Conservation (phyloP, 345 rosid species). For the Corchorus olitorius region DNA sequence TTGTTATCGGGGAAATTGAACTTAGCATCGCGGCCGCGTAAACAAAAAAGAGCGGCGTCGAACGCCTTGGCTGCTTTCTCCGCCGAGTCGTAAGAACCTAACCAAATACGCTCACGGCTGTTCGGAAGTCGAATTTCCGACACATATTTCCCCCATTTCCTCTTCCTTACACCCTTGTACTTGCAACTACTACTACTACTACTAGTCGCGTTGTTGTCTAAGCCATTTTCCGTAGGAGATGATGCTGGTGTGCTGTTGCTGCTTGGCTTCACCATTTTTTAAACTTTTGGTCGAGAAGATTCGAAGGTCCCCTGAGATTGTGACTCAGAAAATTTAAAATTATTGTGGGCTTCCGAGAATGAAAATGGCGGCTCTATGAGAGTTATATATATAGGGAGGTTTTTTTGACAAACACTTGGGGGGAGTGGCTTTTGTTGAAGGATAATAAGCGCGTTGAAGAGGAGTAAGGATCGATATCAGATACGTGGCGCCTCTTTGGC, state of each 20-base stretch:
- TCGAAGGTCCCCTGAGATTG: background rate
- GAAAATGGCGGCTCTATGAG: constrained; percentile 29
- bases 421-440: background rate
- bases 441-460: constrained; percentile 33
- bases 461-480: background rate
- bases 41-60: constrained; percentile 76
- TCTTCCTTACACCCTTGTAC: constrained; percentile 84
- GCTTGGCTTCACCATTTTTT: constrained; percentile 22
- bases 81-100: constrained; percentile 73
- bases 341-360: background rate
- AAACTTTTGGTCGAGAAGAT: too few relatives aligned
- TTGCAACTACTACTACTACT: constrained; percentile 31
- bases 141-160: constrained; percentile 98
- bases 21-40: constrained; percentile 63
- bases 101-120: constrained; percentile 88
- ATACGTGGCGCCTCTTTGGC: constrained; percentile 17
- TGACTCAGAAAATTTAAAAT: background rate
- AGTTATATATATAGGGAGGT: constrained; percentile 5
- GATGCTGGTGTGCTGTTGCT: background rate
- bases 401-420: background rate
- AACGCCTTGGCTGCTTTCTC: constrained; percentile 95
- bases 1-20: constrained; percentile 67
- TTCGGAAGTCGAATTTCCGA: constrained; percentile 91
- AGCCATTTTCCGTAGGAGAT: background rate
- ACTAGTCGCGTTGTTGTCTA: constrained; percentile 1